These are phyloP conservation scores for Lotus japonicus DNA, from an alignment of 306 rosid genomes.

Conservation along the genomic window DNA sequence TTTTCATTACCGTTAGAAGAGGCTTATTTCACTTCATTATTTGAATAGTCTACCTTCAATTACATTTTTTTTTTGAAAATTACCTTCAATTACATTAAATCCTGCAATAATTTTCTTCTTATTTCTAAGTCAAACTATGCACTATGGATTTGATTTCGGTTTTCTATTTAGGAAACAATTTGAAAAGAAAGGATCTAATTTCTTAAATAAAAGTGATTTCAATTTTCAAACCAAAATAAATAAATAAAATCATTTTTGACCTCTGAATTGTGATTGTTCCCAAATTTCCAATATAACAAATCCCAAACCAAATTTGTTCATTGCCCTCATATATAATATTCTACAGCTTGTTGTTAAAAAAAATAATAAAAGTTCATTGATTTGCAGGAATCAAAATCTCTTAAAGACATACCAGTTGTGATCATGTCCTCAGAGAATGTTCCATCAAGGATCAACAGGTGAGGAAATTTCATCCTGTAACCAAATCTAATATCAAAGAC, in stretches of 20 bases:
- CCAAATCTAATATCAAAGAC: not conserved
- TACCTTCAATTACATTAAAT: not conserved
- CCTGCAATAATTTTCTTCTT: not conserved
- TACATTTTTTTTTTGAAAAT: no score
- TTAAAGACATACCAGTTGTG: conserved; percentile 87
- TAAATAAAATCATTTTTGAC: not conserved
- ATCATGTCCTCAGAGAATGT: conserved; percentile 92
- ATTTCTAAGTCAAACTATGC: conserved; percentile 1
- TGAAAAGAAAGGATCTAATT: conserved; percentile 12
- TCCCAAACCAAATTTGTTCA: not conserved
- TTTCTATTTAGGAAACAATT: not conserved
- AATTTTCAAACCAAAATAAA: not conserved
- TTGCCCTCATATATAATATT: no score
- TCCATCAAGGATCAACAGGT: conserved; percentile 87
- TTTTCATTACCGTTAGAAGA: not conserved
- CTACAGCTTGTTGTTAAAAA: not conserved
- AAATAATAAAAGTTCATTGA: conserved; percentile 2
- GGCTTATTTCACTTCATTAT: not conserved
- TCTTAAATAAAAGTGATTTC: not conserved
- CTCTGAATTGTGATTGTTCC: not conserved
- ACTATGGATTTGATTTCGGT: not conserved
- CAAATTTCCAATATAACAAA: not conserved
- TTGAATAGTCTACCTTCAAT: not conserved
- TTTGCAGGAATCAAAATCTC: conserved; percentile 76
- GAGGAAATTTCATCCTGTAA: conserved; percentile 2